Evolutionary conservation across 2,329 filamentous ascomycete genomes (phyloP), one percentile per base, ranked within the genome.

Genomic region (Trichoderma sp.): DNA sequence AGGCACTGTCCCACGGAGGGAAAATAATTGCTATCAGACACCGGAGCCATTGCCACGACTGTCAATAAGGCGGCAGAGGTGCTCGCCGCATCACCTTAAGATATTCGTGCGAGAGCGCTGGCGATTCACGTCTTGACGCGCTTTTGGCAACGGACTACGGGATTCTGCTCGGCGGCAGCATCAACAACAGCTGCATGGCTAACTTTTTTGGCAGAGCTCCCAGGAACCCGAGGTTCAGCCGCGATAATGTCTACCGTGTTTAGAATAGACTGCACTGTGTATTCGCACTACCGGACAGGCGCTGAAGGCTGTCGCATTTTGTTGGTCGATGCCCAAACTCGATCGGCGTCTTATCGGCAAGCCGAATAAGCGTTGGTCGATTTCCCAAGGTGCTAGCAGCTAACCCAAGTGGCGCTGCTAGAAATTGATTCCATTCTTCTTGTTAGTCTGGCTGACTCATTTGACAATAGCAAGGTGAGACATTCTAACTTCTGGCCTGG

Each of bases 1-100:
- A 98, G 86, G 82, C 93, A 96, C 78, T 92, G 89, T 81, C 93
- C 91, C 81, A 97, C 86, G 77, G 93, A 89, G 77, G 94, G 93
- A 77, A 96, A 92, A 83, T 94, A 96, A 79, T 87, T 85, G 77
- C 84, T 83, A 82, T 91, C 90, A 77, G 88, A 86, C 77, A 88
- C 83, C 81, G 89, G 86, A 83, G 89, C 91, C 91, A 93, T 94
- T 83, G 81, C 84, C 83, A 79, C 82, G 79, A 82, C 81, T 81
- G 82, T 86, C 82, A 84, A 82, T 81, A 80, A 70, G 75, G 78
- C 74, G 76, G 76, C 76, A 77, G 77, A 74, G 76, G 73, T 76
- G 77, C 75, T 74, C 78, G 77, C 79, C 75, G 77, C 80, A 81
- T 82, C 77, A 79, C 78, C 78, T 76, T 71, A 68, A 71, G 70